Conservation (phyloP, 2,329 filamentous ascomycete species). For the Trichophyton equinum region DNA sequence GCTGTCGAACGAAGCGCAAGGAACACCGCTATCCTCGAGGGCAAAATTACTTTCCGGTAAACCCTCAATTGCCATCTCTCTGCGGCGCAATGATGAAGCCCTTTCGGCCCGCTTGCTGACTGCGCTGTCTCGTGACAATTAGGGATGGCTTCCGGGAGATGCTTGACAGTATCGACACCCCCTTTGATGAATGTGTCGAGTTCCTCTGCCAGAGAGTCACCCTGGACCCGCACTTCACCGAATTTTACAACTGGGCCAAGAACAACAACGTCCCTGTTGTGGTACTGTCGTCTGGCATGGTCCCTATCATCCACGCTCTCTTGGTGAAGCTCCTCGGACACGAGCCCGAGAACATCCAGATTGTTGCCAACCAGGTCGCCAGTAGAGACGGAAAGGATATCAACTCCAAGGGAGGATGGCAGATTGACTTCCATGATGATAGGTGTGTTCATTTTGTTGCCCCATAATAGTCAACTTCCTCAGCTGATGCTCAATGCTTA, state of each 20-base stretch:
- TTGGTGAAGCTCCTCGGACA: conserved; percentile 71
- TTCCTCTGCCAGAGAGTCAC: conserved; percentile 70
- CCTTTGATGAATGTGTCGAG: conserved; percentile 70
- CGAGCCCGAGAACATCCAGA: conserved; percentile 64
- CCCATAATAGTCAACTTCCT: neutral
- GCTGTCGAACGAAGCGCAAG: conserved; percentile 53
- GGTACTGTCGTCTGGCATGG: conserved; percentile 85
- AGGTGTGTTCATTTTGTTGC: conserved; percentile 37
- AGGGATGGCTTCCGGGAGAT: conserved; percentile 77
- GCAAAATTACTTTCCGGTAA: conserved; percentile 57
- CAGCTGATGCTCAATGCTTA: neutral
- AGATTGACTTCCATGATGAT: conserved; percentile 78
- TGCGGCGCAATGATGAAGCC: neutral
- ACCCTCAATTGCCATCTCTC: no score
- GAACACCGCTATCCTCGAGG: conserved; percentile 65
- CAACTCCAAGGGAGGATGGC: conserved; percentile 72
- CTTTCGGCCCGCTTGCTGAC: neutral
- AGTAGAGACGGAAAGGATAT: conserved; percentile 56
- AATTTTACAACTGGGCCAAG: conserved; percentile 74
- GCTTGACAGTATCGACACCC: conserved; percentile 73
- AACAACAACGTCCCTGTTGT: conserved; percentile 81
- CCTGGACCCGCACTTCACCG: conserved; percentile 75
- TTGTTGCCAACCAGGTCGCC: conserved; percentile 75
- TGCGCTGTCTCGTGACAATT: neutral
- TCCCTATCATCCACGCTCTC: conserved; percentile 74